A percentile compares a stretch with the other conserved stretches of the same genome.
Evolutionary conservation across 768 basidiomycete genomes (phyloP).

Genomic region (Tulasnella sp.): DNA sequence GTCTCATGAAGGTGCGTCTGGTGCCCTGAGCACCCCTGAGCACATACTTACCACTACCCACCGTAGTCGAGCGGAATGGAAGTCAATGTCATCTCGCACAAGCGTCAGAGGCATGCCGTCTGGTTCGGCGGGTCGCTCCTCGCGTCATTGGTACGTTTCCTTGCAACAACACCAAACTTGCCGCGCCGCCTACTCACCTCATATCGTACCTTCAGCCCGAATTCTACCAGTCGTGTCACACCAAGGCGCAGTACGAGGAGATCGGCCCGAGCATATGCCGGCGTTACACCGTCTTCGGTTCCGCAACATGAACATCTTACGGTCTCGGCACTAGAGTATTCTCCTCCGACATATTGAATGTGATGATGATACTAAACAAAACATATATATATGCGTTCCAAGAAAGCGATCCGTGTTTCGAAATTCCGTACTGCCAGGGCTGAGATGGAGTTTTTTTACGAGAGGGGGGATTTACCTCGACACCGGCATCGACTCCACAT

Average conservation of each 20-base stretch:
- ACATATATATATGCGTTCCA: no score
- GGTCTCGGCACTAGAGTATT: neutral
- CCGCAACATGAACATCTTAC: slow-evolving; percentile 13
- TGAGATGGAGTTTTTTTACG: no score
- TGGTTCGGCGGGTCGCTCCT: slow-evolving; percentile 97
- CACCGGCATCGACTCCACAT: neutral
- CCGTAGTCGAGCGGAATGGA: slow-evolving; percentile 86
- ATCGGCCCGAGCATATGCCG: slow-evolving; percentile 85
- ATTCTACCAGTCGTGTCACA: slow-evolving; percentile 89
- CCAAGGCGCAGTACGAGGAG: slow-evolving; percentile 89
- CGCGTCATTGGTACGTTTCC: slow-evolving; percentile 58
- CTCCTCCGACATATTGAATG: neutral
- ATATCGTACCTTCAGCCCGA: slow-evolving; percentile 51
- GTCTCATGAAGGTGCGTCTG: slow-evolving; percentile 50
- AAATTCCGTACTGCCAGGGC: no score
- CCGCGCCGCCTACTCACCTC: slow-evolving; percentile 6
- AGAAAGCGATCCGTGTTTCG: no score
- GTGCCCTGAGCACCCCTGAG: neutral
- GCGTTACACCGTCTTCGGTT: slow-evolving; percentile 83
- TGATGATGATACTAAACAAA: no score
- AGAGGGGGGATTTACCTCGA: no score
- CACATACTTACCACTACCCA: neutral
- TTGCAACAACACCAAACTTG: neutral
- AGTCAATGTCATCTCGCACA: slow-evolving; percentile 97
- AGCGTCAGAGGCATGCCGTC: slow-evolving; percentile 93